phyloP scores from a whole-genome alignment of 306 rosid species.

The Quercus robur region DNA sequence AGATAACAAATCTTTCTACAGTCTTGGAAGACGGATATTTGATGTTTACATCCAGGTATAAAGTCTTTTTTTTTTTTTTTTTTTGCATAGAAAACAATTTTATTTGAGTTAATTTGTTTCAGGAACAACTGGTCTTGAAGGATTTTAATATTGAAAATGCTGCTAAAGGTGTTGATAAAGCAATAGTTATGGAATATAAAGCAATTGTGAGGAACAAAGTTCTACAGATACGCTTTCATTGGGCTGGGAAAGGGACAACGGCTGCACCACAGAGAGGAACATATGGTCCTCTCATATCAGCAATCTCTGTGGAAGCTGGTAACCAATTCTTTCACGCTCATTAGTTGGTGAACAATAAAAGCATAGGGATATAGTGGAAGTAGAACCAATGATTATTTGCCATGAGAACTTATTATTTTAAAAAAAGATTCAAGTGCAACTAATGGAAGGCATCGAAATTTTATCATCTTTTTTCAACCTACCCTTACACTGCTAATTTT shows the following conservation, averaged over 20 bases:
- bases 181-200: conserved; percentile 21
- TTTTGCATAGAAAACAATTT: conserved; percentile 6
- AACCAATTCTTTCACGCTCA: background rate
- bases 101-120: conserved; percentile 15
- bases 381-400: too few relatives aligned
- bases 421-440: too few relatives aligned
- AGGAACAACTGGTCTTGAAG: conserved; percentile 39
- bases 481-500: background rate
- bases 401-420: too few relatives aligned
- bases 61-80: background rate
- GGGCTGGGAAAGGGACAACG: conserved; percentile 73
- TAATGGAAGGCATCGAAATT: too few relatives aligned
- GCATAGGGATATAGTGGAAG: background rate
- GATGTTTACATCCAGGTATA: conserved; percentile 62
- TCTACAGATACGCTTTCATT: conserved; percentile 50
- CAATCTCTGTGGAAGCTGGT: conserved; percentile 63
- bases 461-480: too few relatives aligned
- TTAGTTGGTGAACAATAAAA: background rate
- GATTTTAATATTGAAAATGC: conserved; percentile 47
- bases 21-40: conserved; percentile 60
- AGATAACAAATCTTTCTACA: conserved; percentile 38
- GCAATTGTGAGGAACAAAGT: conserved; percentile 30
- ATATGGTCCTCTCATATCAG: conserved; percentile 72
- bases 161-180: conserved; percentile 39
- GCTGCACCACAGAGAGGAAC: conserved; percentile 37